Evolutionary conservation across 176 grass and related monocot species (phyloP), one percentile per base, ranked within the genome.

Genomic region (Musa itinerans): DNA sequence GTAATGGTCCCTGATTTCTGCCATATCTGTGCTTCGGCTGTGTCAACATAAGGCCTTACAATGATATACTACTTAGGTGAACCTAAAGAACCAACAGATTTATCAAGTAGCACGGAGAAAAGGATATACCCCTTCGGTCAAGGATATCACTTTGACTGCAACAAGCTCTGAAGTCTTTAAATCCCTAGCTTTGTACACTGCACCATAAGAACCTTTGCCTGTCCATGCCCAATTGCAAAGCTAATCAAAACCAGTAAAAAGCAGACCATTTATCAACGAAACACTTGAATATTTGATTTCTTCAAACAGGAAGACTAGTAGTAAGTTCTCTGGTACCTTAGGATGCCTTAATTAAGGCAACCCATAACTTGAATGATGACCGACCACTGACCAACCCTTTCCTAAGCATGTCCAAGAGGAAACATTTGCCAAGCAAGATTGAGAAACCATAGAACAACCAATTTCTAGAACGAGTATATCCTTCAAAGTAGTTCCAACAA

Each of bases 141-240:
- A 84, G 69, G 95, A 99, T 73, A 99, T 99, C 70, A 99, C 89
- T 86, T 99, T 99, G 76, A 99, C 86, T 74, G 95, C 95, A 73
- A 99, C 95, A 72, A 94, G 95, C 84, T 99, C 95, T 74, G 92
- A 90, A 27, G 90, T 99, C 78, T 81, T 94, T 49, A 94, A 77
- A 86, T 99, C 95, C 77, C 90, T 99, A 62, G 95, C 95, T 90
- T 99, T 99, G 83, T 99, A 99, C 27, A 99, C 95, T 15, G 95
- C 95, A 74, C 95, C 95, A 87, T 99, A 99, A 25, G 95, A 99
- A 79, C 95, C 95, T 87, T 99, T 94, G 26, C 95, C 95, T 99
- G 84, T 83, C 88, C 77, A 78, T 71, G 75, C 17, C 61, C 55
- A 76, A 76, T 54, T 19, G 2, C 25, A 59, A 68, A 77, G 65